Base-by-base conservation (phyloP, 176 grass and related monocot genomes). In the Areca catechu region DNA sequence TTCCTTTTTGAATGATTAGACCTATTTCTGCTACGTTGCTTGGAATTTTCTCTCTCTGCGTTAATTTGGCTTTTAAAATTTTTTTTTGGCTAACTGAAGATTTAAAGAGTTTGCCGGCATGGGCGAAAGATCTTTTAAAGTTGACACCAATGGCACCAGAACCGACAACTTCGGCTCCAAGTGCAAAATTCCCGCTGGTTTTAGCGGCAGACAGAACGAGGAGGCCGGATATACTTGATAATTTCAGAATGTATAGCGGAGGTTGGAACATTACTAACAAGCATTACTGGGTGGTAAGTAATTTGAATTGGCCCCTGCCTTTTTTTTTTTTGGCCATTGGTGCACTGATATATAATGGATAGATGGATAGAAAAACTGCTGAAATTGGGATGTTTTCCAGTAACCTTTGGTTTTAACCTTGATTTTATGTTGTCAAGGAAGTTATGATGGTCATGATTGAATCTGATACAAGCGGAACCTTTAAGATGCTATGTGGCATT, bases 281-380 rank as follows among this genome's bases (percentile, higher is more conserved):
- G 53, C 86, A 91, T 72, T 97, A 97, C 50, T 97, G 92, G 92
- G 80, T 86, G 78, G 92, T 97, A 82, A 60, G 80, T 80, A 43
- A 43, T 43, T 43, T 43, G 2, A 43, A 43, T 43, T 43, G 12
- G 34, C 34, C 34, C 7, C 7, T 43, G 34, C 9, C 14, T 43
- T 43, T 43, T 43, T 14, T 12, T 43, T 12, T 6, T 9, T 43
- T 14, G n/a, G n/a, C n/a, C 34, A 2, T 43, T 43, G 1, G 34
- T 43, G 34, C 14, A 43, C 6, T 43, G 34, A 43, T 14, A 43
- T 43, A 3, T 43, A 10, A 43, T 43, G 34, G 34, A 43, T 12
- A 12, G 34, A 43, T 43, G 34, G 34, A 43, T 12, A 12, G 34
- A 14, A 43, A 43, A 43, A 43, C 34, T 12, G 34, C 34, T 43